phyloP scores from a whole-genome alignment of 1,284 basidiomycete species.

The Psilocybe mexicana region DNA sequence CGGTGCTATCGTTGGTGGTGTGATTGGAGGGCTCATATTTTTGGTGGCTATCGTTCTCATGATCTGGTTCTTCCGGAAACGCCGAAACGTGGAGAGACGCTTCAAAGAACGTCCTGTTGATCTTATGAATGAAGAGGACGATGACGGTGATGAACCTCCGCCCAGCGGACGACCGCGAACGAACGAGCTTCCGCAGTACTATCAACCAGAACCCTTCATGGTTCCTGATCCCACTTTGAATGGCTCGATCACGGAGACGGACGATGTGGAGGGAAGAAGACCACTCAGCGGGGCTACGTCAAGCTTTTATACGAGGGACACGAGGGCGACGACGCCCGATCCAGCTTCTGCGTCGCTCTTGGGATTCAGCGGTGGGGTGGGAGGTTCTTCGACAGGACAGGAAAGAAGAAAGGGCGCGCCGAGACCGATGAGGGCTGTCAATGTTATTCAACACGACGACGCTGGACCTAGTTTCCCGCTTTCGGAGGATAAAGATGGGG shows the following conservation, averaged over 20 bases:
- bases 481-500: slow-evolving; percentile 33
- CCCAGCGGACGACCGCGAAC: slow-evolving; percentile 10
- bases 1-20: slow-evolving; percentile 71
- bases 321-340: slow-evolving; percentile 39
- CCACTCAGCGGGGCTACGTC: slow-evolving; percentile 37
- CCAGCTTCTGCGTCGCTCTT: slow-evolving; percentile 22
- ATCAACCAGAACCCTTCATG: slow-evolving; percentile 73
- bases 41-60: slow-evolving; percentile 41
- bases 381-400: slow-evolving; percentile 25
- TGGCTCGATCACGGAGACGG: slow-evolving; percentile 16
- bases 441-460: slow-evolving; percentile 82
- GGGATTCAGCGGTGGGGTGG: slow-evolving; percentile 15
- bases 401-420: slow-evolving; percentile 42
- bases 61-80: slow-evolving; percentile 56
- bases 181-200: slow-evolving; percentile 60
- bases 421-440: slow-evolving; percentile 62
- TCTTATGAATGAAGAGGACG: slow-evolving; percentile 63
- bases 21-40: slow-evolving; percentile 59
- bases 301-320: slow-evolving; percentile 29
- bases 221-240: slow-evolving; percentile 57
- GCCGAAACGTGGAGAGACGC: slow-evolving; percentile 34
- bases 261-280: slow-evolving; percentile 27
- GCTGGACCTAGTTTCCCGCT: slow-evolving; percentile 53
- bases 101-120: slow-evolving; percentile 61
- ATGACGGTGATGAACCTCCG: slow-evolving; percentile 39